Conservation (phyloP, 192 early-diverging fungal genomes). For the Dimargaris xerosporica region DNA sequence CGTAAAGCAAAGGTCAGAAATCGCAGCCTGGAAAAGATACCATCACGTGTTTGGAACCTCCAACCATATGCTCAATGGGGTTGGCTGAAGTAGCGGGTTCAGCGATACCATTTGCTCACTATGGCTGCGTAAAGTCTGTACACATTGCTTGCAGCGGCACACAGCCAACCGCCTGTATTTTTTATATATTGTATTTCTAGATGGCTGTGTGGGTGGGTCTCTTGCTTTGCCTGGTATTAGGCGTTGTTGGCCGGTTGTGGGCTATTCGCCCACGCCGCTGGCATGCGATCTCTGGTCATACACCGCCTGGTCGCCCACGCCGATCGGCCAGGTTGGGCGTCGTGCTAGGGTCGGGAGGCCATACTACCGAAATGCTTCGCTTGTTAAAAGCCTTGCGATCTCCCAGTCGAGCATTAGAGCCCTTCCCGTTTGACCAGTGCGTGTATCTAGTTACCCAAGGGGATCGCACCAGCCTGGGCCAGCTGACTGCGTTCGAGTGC, state of each 20-base stretch:
- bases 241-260: not conserved
- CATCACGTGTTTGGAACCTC: too few species aligned
- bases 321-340: not conserved
- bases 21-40: too few species aligned
- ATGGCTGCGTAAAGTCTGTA: too few species aligned
- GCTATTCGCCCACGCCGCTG: not conserved
- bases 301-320: not conserved
- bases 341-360: constrained; percentile 50
- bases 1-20: not conserved
- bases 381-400: constrained; percentile 46
- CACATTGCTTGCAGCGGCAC: too few species aligned
- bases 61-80: too few species aligned
- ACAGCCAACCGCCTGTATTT: too few species aligned
- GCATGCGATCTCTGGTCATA: not conserved
- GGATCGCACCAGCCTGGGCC: constrained; percentile 42
- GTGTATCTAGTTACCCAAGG: constrained; percentile 56
- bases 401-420: too few species aligned
- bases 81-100: too few species aligned
- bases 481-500: constrained; percentile 33
- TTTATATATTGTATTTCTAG: not conserved
- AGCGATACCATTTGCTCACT: too few species aligned
- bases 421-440: constrained; percentile 46
- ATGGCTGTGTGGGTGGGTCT: not conserved
- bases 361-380: constrained; percentile 82
- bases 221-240: not conserved